A percentile compares a stretch with the other conserved stretches of the same genome.
phyloP scores from a whole-genome alignment of 345 rosid genomes.

The Salix arbutifolia region DNA sequence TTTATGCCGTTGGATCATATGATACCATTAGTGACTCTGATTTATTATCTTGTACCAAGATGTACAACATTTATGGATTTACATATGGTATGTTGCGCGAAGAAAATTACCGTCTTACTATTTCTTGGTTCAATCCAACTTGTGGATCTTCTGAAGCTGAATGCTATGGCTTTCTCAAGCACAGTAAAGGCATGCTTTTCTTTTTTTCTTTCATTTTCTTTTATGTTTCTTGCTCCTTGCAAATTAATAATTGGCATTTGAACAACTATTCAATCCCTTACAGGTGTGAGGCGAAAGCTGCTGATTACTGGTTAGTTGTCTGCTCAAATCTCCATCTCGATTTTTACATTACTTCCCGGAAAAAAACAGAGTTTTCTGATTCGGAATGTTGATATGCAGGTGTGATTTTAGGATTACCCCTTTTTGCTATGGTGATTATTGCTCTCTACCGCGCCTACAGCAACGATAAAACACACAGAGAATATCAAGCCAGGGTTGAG shows the following conservation, averaged over 20 bases:
- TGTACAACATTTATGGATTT: neutral
- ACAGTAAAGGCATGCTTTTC: neutral
- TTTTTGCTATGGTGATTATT: neutral
- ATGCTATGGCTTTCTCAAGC: neutral
- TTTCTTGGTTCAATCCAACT: neutral
- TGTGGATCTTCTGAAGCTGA: neutral
- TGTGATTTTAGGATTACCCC: neutral
- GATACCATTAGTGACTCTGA: neutral
- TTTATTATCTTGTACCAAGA: slow-evolving; percentile 11
- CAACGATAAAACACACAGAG: neutral
- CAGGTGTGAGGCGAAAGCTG: neutral
- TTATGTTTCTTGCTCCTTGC: too few relatives aligned
- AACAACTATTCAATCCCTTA: neutral
- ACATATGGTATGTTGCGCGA: rapidly evolving
- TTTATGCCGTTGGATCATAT: neutral
- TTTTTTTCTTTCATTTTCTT: neutral
- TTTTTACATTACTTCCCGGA: neutral
- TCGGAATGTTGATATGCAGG: neutral
- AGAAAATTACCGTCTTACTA: neutral
- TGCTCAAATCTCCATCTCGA: neutral
- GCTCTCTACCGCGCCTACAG: neutral
- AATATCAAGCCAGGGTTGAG: neutral
- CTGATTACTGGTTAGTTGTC: neutral
- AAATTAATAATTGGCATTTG: too few relatives aligned
- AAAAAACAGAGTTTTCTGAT: neutral